Evolutionary conservation across 164 flowering plant genomes (phyloP), one percentile per base, ranked within the genome.

Genomic region (Stephania yunnanensis): DNA sequence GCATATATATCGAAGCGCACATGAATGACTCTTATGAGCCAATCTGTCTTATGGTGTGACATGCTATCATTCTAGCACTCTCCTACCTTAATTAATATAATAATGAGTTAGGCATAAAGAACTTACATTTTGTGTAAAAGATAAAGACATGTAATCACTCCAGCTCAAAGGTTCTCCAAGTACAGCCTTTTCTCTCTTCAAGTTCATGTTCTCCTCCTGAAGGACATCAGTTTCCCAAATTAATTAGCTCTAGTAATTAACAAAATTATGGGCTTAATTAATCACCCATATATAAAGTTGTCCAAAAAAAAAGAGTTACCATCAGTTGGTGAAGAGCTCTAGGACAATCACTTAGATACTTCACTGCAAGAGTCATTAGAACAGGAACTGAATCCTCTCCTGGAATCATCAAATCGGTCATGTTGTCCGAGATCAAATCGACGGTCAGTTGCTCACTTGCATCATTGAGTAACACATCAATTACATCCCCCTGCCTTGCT

Each of bases 331-430:
- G 87, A 29, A 92, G 87, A 71, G 98, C 97, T 20, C 78, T 65
- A 5, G 99, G 98, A 80, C 79, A 91, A 80, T 93, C 95, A 10
- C 90, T 88, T 20, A 95, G 89, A 83, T 85, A 95, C 80, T 95
- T 95, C 1, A 91, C 66, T 0, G 97, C 97, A n/a, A 95, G 92
- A 63, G 99, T 91, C 70, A 95, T 90, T 36, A 92, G 94, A 52
- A 88, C 75, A 0, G 99, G 99, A 11, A 95, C 97, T 1, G 99
- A 93, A 71, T 93, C 99, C 78, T 95, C 98, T 1, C 97, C 99
- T 0, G 99, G 99, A 17, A 95, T 95, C 98, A 95, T 95, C 84
- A 95, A 80, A 80, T 93, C 99, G 61, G 93, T 91, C 84, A 92
- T 83, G 75, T 95, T 95, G 52, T 88, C 92, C 3, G 96, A 91